Conservation (phyloP, 169 alveolate species). For the Babesia bovis region DNA sequence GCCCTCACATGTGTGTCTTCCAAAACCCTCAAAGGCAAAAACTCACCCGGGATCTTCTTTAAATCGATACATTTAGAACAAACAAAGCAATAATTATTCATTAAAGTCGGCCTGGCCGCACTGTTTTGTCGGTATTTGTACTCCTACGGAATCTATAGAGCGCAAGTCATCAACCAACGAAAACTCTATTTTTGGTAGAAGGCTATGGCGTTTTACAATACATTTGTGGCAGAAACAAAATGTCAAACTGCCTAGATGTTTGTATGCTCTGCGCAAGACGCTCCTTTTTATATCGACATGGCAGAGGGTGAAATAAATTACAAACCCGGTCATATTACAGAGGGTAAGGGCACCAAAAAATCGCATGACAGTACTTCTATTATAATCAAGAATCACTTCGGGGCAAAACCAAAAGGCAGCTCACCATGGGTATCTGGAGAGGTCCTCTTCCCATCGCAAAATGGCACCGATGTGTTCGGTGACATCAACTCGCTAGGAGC, state of each 20-base stretch:
- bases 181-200: not conserved
- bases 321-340: not conserved
- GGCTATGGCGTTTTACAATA: not conserved
- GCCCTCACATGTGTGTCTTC: conserved; percentile 14
- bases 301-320: conserved; percentile 11
- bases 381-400: too few species aligned
- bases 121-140: not conserved
- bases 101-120: not conserved
- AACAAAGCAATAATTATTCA: not conserved
- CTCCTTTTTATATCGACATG: conserved; percentile 18
- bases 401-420: too few species aligned
- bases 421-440: too few species aligned
- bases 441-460: too few species aligned
- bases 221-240: not conserved
- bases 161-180: not conserved
- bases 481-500: too few species aligned
- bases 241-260: conserved; percentile 3
- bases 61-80: not conserved
- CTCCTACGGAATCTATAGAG: not conserved
- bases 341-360: not conserved
- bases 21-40: not conserved
- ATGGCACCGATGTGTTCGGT: too few species aligned
- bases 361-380: not conserved
- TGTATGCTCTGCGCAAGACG: conserved; percentile 31
- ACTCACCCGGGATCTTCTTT: not conserved